Evolutionary conservation across 2,329 filamentous ascomycete species (phyloP).

Genomic region (Aspergillus arachidicola): DNA sequence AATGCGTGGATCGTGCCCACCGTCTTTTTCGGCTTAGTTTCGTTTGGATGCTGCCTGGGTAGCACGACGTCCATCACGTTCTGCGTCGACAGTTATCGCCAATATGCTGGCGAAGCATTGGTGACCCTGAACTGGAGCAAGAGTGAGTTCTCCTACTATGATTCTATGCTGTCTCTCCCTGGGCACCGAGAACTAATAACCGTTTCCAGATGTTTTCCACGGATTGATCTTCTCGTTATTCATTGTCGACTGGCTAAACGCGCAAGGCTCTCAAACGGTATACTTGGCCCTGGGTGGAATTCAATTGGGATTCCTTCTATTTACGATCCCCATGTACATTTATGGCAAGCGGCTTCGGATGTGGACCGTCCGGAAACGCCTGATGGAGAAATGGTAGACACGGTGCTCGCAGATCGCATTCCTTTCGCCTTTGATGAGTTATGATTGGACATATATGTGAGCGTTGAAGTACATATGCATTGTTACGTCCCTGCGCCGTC

Average conservation of each 20-base stretch:
- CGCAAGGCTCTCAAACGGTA: conserved; percentile 73
- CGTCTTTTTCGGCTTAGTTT: conserved; percentile 87
- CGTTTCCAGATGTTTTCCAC: conserved; percentile 70
- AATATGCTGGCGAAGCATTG: conserved; percentile 90
- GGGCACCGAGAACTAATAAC: conserved; percentile 14
- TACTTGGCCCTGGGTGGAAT: conserved; percentile 85
- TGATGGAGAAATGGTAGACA: conserved; percentile 70
- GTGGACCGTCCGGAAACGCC: conserved; percentile 86
- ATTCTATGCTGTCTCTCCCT: not conserved
- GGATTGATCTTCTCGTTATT: conserved; percentile 88
- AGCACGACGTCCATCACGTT: conserved; percentile 93
- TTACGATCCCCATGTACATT: conserved; percentile 89
- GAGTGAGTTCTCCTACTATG: conserved; percentile 52
- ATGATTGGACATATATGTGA: not conserved
- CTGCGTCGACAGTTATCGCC: conserved; percentile 87
- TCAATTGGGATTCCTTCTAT: conserved; percentile 73
- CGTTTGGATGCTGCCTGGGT: conserved; percentile 87
- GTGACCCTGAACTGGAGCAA: conserved; percentile 95
- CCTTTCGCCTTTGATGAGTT: not conserved
- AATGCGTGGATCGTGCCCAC: conserved; percentile 91
- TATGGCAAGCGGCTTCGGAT: conserved; percentile 87
- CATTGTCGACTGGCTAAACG: conserved; percentile 79
- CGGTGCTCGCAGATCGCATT: not conserved
- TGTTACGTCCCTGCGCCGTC: not conserved
- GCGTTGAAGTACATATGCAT: not conserved